Conservation (phyloP, 2,329 filamentous ascomycete genomes). For the Mycosphaerella sp. region DNA sequence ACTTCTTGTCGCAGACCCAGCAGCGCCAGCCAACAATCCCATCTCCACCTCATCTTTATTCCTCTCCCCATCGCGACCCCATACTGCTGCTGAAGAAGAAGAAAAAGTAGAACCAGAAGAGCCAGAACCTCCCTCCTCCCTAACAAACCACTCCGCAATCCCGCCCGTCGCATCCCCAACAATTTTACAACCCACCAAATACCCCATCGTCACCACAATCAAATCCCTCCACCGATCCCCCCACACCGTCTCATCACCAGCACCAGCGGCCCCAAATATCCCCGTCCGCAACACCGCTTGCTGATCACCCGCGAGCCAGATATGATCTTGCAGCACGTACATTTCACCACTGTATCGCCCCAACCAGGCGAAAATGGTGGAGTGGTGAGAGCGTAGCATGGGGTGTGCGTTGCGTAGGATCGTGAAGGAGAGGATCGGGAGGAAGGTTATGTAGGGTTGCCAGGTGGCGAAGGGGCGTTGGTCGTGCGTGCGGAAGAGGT, state of each 20-base stretch:
- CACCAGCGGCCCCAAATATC: slow-evolving; percentile 19
- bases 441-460: slow-evolving; percentile 49
- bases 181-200: slow-evolving; percentile 39
- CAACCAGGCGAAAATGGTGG: slow-evolving; percentile 47
- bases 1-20: background rate
- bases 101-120: background rate
- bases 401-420: slow-evolving; percentile 47
- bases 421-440: slow-evolving; percentile 50
- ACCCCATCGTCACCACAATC: slow-evolving; percentile 37
- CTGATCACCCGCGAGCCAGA: slow-evolving; percentile 55
- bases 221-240: slow-evolving; percentile 34
- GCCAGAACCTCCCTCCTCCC: background rate
- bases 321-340: slow-evolving; percentile 55
- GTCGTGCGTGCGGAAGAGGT: slow-evolving; percentile 21
- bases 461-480: slow-evolving; percentile 43
- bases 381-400: slow-evolving; percentile 40
- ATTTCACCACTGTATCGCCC: slow-evolving; percentile 54
- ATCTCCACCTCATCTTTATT: background rate
- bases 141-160: slow-evolving; percentile 35
- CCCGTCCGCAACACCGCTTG: slow-evolving; percentile 44
- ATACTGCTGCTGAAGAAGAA: too few relatives aligned
- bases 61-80: too few relatives aligned
- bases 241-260: slow-evolving; percentile 20
- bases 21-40: background rate
- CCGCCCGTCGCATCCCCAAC: slow-evolving; percentile 35